Evolutionary conservation across 805 yeast species (phyloP).

Genomic region (Candida michaelii): DNA sequence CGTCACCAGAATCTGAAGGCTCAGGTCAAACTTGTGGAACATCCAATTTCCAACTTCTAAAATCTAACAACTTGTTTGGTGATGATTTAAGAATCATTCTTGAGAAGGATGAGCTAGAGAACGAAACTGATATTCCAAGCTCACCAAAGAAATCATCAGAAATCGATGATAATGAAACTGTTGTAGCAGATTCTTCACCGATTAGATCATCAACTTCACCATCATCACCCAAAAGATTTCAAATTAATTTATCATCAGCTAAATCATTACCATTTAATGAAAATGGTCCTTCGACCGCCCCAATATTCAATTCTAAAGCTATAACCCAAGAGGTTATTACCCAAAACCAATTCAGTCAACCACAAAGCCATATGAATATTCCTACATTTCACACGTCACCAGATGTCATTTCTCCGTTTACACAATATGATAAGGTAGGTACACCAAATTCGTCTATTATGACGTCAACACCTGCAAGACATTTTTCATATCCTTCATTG

Average conservation of each 20-base stretch:
- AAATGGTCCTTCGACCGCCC: conserved; percentile 35
- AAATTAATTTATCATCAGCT: conserved; percentile 20
- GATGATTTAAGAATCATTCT: conserved; percentile 14
- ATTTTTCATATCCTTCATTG: neutral
- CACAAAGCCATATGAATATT: conserved; percentile 12
- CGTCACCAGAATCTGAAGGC: conserved; percentile 11
- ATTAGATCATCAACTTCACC: conserved; percentile 15
- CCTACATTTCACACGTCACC: conserved; percentile 10
- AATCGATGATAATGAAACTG: conserved; percentile 40
- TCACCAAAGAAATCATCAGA: conserved; percentile 10
- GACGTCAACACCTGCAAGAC: conserved; percentile 18
- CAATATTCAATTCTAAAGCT: conserved; percentile 30
- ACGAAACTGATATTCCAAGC: neutral
- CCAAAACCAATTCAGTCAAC: conserved; percentile 4
- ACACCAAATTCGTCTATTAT: conserved; percentile 12
- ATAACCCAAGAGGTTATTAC: conserved; percentile 2
- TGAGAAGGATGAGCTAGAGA: conserved; percentile 13
- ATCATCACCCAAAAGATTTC: conserved; percentile 14
- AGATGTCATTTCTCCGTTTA: conserved; percentile 14
- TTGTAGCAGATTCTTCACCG: conserved; percentile 43
- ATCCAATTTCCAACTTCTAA: conserved; percentile 14
- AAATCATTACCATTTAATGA: conserved; percentile 4
- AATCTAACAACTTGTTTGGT: conserved; percentile 12
- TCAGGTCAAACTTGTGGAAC: conserved; percentile 5
- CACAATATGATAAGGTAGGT: conserved; percentile 7